Evolutionary conservation across 2,329 filamentous ascomycete species (phyloP).

Genomic region (Apiospora koreana): DNA sequence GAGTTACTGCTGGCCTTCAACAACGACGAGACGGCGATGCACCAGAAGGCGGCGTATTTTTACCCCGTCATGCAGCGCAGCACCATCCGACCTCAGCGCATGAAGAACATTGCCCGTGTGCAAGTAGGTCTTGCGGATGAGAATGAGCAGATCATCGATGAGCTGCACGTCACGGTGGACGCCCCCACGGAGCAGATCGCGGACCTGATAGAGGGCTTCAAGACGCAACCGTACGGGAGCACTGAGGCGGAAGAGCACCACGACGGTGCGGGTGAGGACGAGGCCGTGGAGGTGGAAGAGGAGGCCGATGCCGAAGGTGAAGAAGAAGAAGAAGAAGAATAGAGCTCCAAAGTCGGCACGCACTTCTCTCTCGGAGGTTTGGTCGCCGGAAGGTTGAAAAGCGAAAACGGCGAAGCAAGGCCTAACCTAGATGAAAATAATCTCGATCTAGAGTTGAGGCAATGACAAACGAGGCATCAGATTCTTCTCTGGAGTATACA

Average conservation of each 20-base stretch:
- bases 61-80: slow-evolving; percentile 69
- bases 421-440: too few relatives aligned
- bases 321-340: slow-evolving; percentile 49
- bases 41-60: slow-evolving; percentile 64
- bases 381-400: too few relatives aligned
- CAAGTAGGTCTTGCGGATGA: slow-evolving; percentile 47
- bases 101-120: slow-evolving; percentile 62
- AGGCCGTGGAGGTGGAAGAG: slow-evolving; percentile 10
- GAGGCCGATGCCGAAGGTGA: slow-evolving; percentile 48
- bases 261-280: not conserved
- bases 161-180: slow-evolving; percentile 55
- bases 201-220: slow-evolving; percentile 53
- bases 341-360: slow-evolving; percentile 15
- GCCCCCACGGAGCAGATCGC: slow-evolving; percentile 57
- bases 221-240: slow-evolving; percentile 50
- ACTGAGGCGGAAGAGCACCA: slow-evolving; percentile 23
- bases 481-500: not conserved
- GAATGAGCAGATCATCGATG: slow-evolving; percentile 54
- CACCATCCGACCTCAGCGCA: slow-evolving; percentile 62
- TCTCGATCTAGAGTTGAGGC: too few relatives aligned
- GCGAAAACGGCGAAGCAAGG: too few relatives aligned
- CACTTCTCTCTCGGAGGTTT: too few relatives aligned
- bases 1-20: slow-evolving; percentile 63
- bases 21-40: slow-evolving; percentile 45
- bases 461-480: not conserved